Evolutionary conservation across 768 basidiomycete genomes (phyloP), one percentile per base, ranked within the genome.

Genomic region (Leccinum disarticulatum): DNA sequence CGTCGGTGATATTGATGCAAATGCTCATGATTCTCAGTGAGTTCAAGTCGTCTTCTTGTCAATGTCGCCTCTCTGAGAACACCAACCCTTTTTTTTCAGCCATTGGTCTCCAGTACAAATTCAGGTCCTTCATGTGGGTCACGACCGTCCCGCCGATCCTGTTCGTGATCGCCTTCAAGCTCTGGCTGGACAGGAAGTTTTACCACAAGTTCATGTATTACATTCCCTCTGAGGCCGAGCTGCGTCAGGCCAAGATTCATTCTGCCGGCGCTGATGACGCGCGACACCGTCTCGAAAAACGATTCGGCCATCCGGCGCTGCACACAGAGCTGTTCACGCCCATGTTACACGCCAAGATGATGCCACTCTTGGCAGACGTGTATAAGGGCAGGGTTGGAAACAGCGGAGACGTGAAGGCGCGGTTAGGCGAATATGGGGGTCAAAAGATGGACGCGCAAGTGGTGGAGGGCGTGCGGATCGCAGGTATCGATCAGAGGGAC

Each of bases 271-370:
- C 84, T 1, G 95, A 98, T 71, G 77, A 81, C 58, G 80, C 81
- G 38, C 81, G 87, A 56, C 82, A 89, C 69, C 83, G 90, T 35
- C 83, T 98, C 31, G 88, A 88, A 77, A 93, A 87, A 71, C 88
- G 96, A 30, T 99, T 98, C 76, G 91, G 95, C 1, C 97, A 99
- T 72, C 95, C 97, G 1, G 91, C 95, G 15, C 80, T 99, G 51
- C 86, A 94, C 64, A 75, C 83, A 13, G 93, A 95, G 55, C 80
- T 96, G 50, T 91, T 95, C 75, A 93, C 91, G 6, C 92, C 90
- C 0, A 90, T 92, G 90, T 72, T 94, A 54, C 92, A 93, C 66
- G 86, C 88, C 62, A 87, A 86, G 73, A 90, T 93, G 89, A 87
- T 91, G 83, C 87, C 83, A 7, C 76, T 94, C 25, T 77, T 94